Percentiles rank a stretch among this genome's conserved stretches.
Conservation (phyloP, 1,284 basidiomycete genomes). For the Papiliotrema flavescens region DNA sequence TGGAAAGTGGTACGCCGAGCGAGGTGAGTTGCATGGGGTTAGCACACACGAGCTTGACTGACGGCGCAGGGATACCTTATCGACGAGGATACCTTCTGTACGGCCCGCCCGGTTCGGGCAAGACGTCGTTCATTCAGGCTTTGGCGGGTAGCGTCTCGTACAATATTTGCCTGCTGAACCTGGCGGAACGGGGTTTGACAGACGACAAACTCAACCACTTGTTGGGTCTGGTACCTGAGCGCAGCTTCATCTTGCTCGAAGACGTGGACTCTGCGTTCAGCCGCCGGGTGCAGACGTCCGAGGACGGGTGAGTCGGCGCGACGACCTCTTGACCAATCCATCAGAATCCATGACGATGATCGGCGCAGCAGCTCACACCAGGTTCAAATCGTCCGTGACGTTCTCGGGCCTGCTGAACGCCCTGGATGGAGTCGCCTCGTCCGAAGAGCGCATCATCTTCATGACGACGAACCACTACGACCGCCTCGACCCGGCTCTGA, state of each 20-base stretch:
- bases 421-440: conserved; percentile 93
- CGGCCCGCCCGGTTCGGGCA: conserved; percentile 96
- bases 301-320: conserved; percentile 65
- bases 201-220: conserved; percentile 97
- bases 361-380: conserved; percentile 46
- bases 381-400: conserved; percentile 89
- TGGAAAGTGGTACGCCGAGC: conserved; percentile 91
- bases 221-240: conserved; percentile 86
- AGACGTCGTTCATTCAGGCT: conserved; percentile 97
- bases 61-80: conserved; percentile 81
- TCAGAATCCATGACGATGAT: too few relatives aligned
- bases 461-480: conserved; percentile 96
- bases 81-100: conserved; percentile 91
- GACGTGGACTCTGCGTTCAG: conserved; percentile 99
- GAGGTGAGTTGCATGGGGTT: conserved; percentile 60
- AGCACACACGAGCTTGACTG: not conserved
- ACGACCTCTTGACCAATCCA: not conserved
- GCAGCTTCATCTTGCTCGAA: conserved; percentile 89
- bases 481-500: conserved; percentile 69
- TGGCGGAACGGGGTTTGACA: conserved; percentile 91
- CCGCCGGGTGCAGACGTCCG: conserved; percentile 78
- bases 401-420: conserved; percentile 98
- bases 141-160: conserved; percentile 87
- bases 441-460: conserved; percentile 95
- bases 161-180: conserved; percentile 94